Evolutionary conservation across 139 green algal genomes (phyloP), one percentile per base, ranked within the genome.

Genomic region (Ostreobium quekettii): DNA sequence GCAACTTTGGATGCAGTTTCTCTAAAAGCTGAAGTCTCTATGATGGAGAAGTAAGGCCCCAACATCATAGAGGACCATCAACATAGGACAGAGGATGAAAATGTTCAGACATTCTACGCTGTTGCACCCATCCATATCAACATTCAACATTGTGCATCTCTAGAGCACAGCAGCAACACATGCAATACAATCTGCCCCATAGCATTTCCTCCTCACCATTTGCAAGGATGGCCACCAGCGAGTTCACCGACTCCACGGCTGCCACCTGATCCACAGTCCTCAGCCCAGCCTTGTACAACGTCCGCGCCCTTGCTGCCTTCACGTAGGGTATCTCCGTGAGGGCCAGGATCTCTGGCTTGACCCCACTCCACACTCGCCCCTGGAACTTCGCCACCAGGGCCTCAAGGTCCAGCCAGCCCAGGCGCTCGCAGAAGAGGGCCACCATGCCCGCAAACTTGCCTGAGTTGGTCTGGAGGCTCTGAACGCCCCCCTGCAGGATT

Each of bases 271-370:
- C 82, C 1, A 83, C 78, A 11, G 85, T 91, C 24, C 80, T 64
- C 6, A 96, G 73, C 15, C 88, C 90, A 0, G 78, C 84, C 28
- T 85, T 86, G 80, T 88, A 95, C 62, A 96, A 82, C 70, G 87
- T 35, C 1, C 88, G 76, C 0, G 90, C 90, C 11, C 74, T 74
- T 36, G 68, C 57, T 2, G 66, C 74, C 66, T 84, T 85, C 6
- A 95, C 79, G 49, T 74, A 71, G 0, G 67, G 65, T 26, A 96
- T 86, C 60, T 92, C 83, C 7, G 81, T 88, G 24, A 97, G 84
- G 2, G 77, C 79, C 69, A 95, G 70, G 2, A 96, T 80, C 42
- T 74, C 46, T 35, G 49, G 67, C n/a, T 47, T 33, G 6, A 30
- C 32, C 3, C 59, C 49, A 47, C 33, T 22, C 30, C 48, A 64